Evolutionary conservation across 2,329 filamentous ascomycete genomes (phyloP).

Genomic region (Pseudocercospora fuligena): DNA sequence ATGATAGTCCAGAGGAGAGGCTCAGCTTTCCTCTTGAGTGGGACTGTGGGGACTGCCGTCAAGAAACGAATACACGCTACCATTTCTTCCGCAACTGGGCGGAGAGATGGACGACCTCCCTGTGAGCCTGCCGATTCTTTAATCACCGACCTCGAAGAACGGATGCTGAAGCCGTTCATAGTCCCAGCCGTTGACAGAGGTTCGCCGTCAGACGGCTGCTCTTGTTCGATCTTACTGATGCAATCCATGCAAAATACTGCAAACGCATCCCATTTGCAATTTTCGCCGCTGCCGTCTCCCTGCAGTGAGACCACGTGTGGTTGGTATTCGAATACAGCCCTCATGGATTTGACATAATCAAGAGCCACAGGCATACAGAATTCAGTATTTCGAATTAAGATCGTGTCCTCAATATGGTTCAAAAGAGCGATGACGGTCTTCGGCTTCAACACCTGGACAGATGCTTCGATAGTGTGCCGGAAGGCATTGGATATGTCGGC

Average conservation of each 20-base stretch:
- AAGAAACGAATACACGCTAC: slow-evolving; percentile 36
- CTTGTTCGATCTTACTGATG: slow-evolving; percentile 48
- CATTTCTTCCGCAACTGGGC: slow-evolving; percentile 39
- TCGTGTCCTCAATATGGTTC: slow-evolving; percentile 77
- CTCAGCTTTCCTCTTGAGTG: slow-evolving; percentile 27
- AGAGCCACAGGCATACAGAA: slow-evolving; percentile 72
- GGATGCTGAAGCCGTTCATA: slow-evolving; percentile 30
- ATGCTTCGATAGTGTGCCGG: slow-evolving; percentile 72
- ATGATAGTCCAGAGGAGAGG: slow-evolving; percentile 34
- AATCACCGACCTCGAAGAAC: slow-evolving; percentile 33
- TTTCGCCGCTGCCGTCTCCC: slow-evolving; percentile 24
- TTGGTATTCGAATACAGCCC: slow-evolving; percentile 70
- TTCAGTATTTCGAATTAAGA: slow-evolving; percentile 60
- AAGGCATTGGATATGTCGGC: slow-evolving; percentile 72
- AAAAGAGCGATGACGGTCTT: slow-evolving; percentile 81
- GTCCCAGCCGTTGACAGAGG: slow-evolving; percentile 17
- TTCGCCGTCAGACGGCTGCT: slow-evolving; percentile 20
- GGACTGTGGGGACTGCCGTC: slow-evolving; percentile 39
- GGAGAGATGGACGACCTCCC: slow-evolving; percentile 22
- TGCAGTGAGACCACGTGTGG: slow-evolving; percentile 70
- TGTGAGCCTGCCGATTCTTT: slow-evolving; percentile 36
- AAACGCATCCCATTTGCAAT: slow-evolving; percentile 69
- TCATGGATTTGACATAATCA: slow-evolving; percentile 79
- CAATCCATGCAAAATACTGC: slow-evolving; percentile 72
- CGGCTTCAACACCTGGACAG: slow-evolving; percentile 63